phyloP scores from a whole-genome alignment of 352 stramenopile species.

The Globisporangium iwayamae region DNA sequence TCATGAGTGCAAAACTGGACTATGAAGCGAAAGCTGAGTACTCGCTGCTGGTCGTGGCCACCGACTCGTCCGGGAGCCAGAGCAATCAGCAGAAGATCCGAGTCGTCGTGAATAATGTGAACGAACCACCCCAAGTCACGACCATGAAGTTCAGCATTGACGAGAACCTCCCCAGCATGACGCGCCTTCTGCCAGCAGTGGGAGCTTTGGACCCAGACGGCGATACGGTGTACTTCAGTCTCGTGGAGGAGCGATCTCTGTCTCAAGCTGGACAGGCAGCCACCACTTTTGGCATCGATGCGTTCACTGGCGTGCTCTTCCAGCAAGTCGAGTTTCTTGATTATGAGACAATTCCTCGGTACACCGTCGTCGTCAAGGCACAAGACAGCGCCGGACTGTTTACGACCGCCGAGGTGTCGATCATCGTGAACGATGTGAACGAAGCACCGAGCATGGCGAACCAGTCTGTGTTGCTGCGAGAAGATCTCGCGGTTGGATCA shows the following conservation, averaged over 20 bases:
- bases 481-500: constrained; percentile 12
- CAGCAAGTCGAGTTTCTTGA: constrained; percentile 28
- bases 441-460: constrained; percentile 21
- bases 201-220: constrained; percentile 27
- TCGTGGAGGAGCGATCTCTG: constrained; percentile 18
- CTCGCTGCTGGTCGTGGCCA: constrained; percentile 2
- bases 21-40: constrained; percentile 8
- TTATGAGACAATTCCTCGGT: constrained; percentile 22
- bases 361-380: constrained; percentile 10
- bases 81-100: constrained; percentile 16
- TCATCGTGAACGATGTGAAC: constrained; percentile 32
- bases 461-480: constrained; percentile 18
- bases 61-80: constrained; percentile 3
- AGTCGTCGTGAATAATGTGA: constrained; percentile 29
- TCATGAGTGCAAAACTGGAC: constrained; percentile 3
- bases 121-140: constrained; percentile 22
- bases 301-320: constrained; percentile 32
- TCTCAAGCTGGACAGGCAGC: constrained; percentile 3
- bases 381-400: constrained; percentile 19
- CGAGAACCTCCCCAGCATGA: constrained; percentile 26
- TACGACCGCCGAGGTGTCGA: constrained; percentile 12
- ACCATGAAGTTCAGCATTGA: constrained; percentile 16
- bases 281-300: constrained; percentile 39
- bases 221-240: constrained; percentile 22
- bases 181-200: constrained; percentile 14